Base-by-base conservation (phyloP, 306 rosid genomes). In the Vigna trinervia region DNA sequence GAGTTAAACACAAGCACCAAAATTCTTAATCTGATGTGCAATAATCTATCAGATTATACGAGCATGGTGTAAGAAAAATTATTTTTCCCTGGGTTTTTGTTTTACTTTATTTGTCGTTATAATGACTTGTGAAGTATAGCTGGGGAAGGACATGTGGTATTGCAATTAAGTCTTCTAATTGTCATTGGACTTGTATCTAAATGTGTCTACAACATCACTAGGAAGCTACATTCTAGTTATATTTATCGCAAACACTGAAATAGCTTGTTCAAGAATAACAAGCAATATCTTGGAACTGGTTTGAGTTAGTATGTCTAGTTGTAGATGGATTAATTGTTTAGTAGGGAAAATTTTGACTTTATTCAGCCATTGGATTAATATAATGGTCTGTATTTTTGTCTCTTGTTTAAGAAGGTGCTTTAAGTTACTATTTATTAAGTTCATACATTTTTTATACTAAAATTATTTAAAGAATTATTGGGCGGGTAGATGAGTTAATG, bases 61-160 rank as follows among this genome's bases (percentile, higher is more conserved):
- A 78, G 84, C 79, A 78, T 85, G 86, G 86, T 85, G 81, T 86
- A 78, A 78, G 63, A 81, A 12, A 61, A 78, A 74, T 19, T 62
- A 7, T 2, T 19, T 28, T 72, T 2, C 48, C 67, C 36, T n/a
- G 43, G 34, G 63, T 69, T 81, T 28, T 57, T 34, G 47, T 12
- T 0, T 4, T 71, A 72, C 73, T 62, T 81, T n/a, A 11, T 61
- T 38, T 78, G 85, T 78, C 85, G 47, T 19, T 39, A 22, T 20
- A 14, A 63, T 85, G 88, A 30, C 81, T 23, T 8, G 17, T 78
- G 56, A 81, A 81, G 79, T 68, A 17, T 45, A 85, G 62, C 41
- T 32, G 14, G 50, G 83, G 60, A 12, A 36, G 73, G 63, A 81
- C 83, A 81, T 46, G 20, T 72, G 5, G 19, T 30, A 34, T 39